Evolutionary conservation across 768 basidiomycete species (phyloP), one percentile per base, ranked within the genome.

Genomic region (Tricholoma saponaceum): DNA sequence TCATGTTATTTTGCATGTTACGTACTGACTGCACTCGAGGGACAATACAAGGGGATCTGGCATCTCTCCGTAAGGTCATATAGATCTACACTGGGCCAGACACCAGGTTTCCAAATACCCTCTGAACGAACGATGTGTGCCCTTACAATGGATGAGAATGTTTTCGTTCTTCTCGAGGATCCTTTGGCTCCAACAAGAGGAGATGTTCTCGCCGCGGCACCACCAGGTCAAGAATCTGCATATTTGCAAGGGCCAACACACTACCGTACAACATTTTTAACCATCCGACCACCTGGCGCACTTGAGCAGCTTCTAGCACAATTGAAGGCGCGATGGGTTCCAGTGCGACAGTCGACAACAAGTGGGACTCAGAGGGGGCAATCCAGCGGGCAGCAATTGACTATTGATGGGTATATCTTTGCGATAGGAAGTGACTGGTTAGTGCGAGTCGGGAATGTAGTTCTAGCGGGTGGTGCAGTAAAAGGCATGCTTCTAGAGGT

Each of bases 401-500:
- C 74, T 16, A 82, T 93, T 28, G 90, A 92, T 54, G 90, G 90
- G 0, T 72, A 79, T 53, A 77, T 89, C n/a, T 92, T 84, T 66
- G 71, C 83, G 16, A 89, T 93, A 54, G 90, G 90, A 1, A 86
- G 74, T 33, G 90, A 93, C 67, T 93, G 91, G 88, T 71, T 92
- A 16, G 86, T 93, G 8, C 80, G 90, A 14, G 83, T 85, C 32
- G 90, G 90, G 8, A 90, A 90, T 69, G 90, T 93, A 35, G 79
- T 83, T 43, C 74, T 90, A 18, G 82, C 87, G 20, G 89, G 89
- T 20, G 89, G 90, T 30, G 83, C 82, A 5, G 77, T 88, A 3
- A 90, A 85, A 65, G 90, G 90, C n/a, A 90, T 93, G 87, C 76
- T 93, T 39, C 74, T 93, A 25, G 90, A 93, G 83, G 90, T 89